These are phyloP conservation scores for Cinnamomum chago DNA, from an alignment of 164 flowering plant genomes.

Conservation along the genomic window DNA sequence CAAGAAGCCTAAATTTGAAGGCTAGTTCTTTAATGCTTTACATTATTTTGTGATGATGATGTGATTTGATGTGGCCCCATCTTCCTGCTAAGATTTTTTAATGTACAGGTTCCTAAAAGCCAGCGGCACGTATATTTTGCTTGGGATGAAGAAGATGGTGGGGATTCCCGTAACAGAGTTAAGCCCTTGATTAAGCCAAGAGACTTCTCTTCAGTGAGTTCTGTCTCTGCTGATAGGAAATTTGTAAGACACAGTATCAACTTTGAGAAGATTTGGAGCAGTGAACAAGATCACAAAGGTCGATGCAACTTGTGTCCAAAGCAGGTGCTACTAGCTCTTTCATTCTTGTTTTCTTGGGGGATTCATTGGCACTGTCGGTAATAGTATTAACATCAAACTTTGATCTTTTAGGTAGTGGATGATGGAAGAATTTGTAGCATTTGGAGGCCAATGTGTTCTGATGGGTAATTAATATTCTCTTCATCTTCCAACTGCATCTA, in stretches of 20 bases:
- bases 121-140: conserved; percentile 63
- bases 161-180: conserved; percentile 27
- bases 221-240: conserved; percentile 39
- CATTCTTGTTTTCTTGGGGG: neutral
- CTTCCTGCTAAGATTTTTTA: conserved; percentile 4
- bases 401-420: conserved; percentile 40
- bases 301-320: conserved; percentile 68
- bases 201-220: conserved; percentile 38
- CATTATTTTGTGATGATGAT: neutral
- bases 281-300: conserved; percentile 62
- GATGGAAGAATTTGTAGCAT: conserved; percentile 62
- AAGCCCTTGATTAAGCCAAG: conserved; percentile 53
- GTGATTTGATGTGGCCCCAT: neutral
- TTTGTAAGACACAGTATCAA: conserved; percentile 63
- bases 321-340: conserved; percentile 43
- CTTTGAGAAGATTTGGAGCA: conserved; percentile 88
- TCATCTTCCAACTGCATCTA: too few relatives aligned
- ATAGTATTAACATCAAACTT: neutral
- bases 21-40: conserved; percentile 24
- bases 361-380: neutral
- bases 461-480: conserved; percentile 59
- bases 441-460: conserved; percentile 93
- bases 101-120: conserved; percentile 76
- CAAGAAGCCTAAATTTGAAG: conserved; percentile 55
- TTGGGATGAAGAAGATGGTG: conserved; percentile 54